Evolutionary conservation across 2,329 filamentous ascomycete genomes (phyloP), one percentile per base, ranked within the genome.

Genomic region (Septoria linicola): DNA sequence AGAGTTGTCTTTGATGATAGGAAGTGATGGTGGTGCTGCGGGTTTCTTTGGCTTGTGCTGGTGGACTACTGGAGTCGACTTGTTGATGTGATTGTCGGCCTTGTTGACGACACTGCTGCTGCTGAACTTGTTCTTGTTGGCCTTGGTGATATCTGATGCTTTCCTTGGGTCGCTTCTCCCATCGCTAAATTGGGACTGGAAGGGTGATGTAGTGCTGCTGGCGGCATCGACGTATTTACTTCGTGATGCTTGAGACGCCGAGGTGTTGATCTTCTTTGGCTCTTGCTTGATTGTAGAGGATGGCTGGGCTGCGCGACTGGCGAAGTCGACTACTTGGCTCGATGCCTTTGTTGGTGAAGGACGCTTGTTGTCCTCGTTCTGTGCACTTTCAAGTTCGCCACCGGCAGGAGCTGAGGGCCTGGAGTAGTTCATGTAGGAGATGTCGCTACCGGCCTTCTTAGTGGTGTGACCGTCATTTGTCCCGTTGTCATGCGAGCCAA

Each of bases 191-290:
- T 25, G n/a, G 3, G n/a, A 16, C 27, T 47, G 34, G 10, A 35
- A 32, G 1, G 44, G 44, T 1, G 44, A 47, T 2, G 20, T 39
- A 14, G 44, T 47, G 25, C 44, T 47, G 44, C 20, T 47, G 8
- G 32, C 25, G 13, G 44, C 34, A 19, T 47, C 44, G n/a, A 47
- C 44, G 16, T 47, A 47, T 4, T 40, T 47, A 14, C 16, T 40
- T 25, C 30, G 23, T 4, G 21, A 14, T 5, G 44, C 4, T 16
- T 27, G 23, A 3, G 31, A 35, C 8, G 4, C 6, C 5, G 42
- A 14, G 2, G 3, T 10, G 13, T 35, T 45, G 2, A 10, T 5
- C 23, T 36, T 25, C 34, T 8, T 30, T 21, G 7, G 10, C 40
- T 23, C 11, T 31, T 39, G 7, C 23, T 39, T 17, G 20, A 7